Evolutionary conservation across 164 flowering plant species (phyloP), one percentile per base, ranked within the genome.

Genomic region (Vitis rotundifolia): DNA sequence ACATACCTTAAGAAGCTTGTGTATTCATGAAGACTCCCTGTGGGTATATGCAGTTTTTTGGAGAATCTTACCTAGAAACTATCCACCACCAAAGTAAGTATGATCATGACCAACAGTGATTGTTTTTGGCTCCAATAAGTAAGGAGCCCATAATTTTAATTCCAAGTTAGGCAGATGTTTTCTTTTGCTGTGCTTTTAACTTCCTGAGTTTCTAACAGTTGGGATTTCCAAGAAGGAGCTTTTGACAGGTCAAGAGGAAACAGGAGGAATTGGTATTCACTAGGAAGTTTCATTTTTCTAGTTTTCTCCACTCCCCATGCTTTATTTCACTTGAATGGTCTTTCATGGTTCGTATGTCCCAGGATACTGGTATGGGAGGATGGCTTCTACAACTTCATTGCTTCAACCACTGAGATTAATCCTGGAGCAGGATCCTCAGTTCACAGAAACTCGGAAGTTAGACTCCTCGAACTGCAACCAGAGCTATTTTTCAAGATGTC

Each of bases 311-410:
- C 6, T 53, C 2, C n/a, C n/a, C 56, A 14, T 15, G 56, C 56
- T 53, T 53, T 53, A 12, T 15, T 53, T 14, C n/a, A n/a, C 56
- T 53, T 14, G 14, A n/a, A 53, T 14, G 14, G n/a, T 13, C 14
- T 6, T 53, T 13, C 16, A 53, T 53, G 56, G 56, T n/a, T 53
- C 15, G 11, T 53, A 53, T 53, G 16, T 12, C n/a, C 14, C 53
- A 53, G 56, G 56, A 53, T 53, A 53, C 56, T 53, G n/a, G 56
- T 53, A 53, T 53, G 56, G 56, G 56, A 53, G n/a, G 56, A 53
- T 53, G 56, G 56, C 56, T 53, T 53, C 15, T 53, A 18, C 56
- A 53, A 53, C 56, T 53, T 53, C n/a, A n/a, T n/a, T 53, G 18
- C 56, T 53, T 53, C 56, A 53, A 53, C n/a, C n/a, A n/a, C 56